Base-by-base conservation (phyloP, 2,329 filamentous ascomycete genomes). In the Ophiostoma australiae region DNA sequence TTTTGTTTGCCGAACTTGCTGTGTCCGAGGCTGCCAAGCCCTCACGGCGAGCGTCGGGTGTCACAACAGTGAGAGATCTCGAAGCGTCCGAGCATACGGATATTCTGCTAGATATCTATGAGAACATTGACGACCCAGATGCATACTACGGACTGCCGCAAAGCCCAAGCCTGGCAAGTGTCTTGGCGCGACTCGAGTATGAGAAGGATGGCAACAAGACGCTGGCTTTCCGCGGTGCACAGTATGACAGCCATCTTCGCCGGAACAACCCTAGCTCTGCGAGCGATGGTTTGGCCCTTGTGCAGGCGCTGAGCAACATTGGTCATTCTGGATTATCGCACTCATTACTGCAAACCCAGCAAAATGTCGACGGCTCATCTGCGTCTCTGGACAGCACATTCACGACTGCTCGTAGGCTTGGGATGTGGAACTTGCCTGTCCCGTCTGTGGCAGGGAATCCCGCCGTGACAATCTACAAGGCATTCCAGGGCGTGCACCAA, bases 101-200 rank as follows among this genome's bases (percentile, higher is more conserved):
- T 39, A 84, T 96, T 1, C 82, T 98, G 15, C 84, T 97, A 65
- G 83, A 86, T 0, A 94, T 99, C 2, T 99, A 95, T 78, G 91
- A 92, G 77, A 94, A 92, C 73, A 91, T 99, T 67, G 94, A 97
- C 77, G 96, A 99, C 76, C 94, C 94, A 1, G 95, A 99, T 78
- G 90, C 93, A 0, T 99, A 97, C 78, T 99, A 99, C 77, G 96
- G 95, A 4, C 85, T 97, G 8, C 87, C 92, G 61, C 91, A 96
- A 78, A 87, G 87, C 58, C 87, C 93, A 7, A 93, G 89, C 71
- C 81, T 99, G 20, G 84, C 86, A 20, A 92, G 90, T 13, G 90
- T 98, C 0, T 83, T 98, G 72, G 87, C 90, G 69, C 89, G 92
- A 11, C 85, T 98, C 4, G 93, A 97, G 75, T 94, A 97, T 77